phyloP scores from a whole-genome alignment of 148 eudicot species.

The Arctostaphylos glauca region DNA sequence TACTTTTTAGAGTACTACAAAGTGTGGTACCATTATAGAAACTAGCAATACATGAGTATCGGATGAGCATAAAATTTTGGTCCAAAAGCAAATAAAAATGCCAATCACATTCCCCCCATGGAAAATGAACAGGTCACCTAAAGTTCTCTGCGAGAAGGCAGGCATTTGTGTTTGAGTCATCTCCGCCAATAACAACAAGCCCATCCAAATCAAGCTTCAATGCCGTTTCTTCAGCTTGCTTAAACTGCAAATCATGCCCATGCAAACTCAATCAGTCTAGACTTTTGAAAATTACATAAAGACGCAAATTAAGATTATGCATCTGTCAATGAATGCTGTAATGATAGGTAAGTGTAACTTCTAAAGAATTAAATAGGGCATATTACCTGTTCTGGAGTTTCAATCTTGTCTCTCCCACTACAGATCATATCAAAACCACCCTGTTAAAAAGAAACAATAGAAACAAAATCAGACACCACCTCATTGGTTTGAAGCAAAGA shows the following conservation, averaged over 20 bases:
- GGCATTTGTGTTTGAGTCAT: slow-evolving; percentile 97
- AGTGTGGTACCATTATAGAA: not conserved
- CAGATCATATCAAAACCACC: slow-evolving; percentile 99
- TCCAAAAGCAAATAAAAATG: slow-evolving; percentile 3
- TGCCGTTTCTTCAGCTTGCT: slow-evolving; percentile 95
- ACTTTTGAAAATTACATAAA: not conserved
- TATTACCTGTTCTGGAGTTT: slow-evolving; percentile 95
- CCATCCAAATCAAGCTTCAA: slow-evolving; percentile 91
- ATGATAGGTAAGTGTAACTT: not conserved
- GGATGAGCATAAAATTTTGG: not conserved
- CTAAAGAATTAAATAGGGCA: not conserved
- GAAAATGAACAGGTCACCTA: slow-evolving; percentile 41
- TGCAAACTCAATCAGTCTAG: slow-evolving; percentile 14
- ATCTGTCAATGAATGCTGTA: not conserved
- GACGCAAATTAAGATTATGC: not conserved
- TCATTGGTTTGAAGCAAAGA: not conserved
- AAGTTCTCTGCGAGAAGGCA: slow-evolving; percentile 97
- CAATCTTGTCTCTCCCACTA: slow-evolving; percentile 98
- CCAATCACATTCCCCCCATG: not conserved
- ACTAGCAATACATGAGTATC: not conserved
- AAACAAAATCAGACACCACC: slow-evolving; percentile 6
- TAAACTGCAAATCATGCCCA: slow-evolving; percentile 55
- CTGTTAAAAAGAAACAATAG: slow-evolving; percentile 28
- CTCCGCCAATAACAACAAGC: slow-evolving; percentile 98
- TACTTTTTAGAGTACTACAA: not conserved